Percentiles rank a stretch among this genome's conserved stretches.
phyloP scores from a whole-genome alignment of 192 early-diverging fungal species.

The Gonapodya prolifera region DNA sequence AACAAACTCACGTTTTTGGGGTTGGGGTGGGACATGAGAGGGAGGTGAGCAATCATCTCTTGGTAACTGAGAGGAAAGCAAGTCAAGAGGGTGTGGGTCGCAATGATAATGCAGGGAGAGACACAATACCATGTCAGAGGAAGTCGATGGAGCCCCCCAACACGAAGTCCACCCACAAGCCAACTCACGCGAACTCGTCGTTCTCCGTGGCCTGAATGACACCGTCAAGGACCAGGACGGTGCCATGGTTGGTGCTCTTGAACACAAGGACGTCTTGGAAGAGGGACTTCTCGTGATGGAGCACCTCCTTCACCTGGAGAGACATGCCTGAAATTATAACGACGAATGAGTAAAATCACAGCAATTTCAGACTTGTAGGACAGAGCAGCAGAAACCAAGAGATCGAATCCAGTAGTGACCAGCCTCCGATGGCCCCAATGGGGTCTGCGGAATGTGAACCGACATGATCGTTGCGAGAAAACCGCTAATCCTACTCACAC shows the following conservation, averaged over 20 bases:
- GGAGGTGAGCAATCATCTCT: conserved; percentile 98
- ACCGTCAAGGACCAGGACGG: conserved; percentile 93
- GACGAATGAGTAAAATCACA: not conserved
- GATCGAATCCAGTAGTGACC: not conserved
- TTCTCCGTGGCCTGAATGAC: conserved; percentile 97
- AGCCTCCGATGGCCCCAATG: not conserved
- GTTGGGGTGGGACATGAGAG: conserved; percentile 87
- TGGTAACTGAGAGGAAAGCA: conserved; percentile 55
- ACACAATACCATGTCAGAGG: not conserved
- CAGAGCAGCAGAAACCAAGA: conserved; percentile 1
- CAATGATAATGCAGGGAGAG: not conserved
- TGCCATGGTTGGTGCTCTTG: conserved; percentile 86
- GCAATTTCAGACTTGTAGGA: not conserved
- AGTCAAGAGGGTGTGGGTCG: not conserved
- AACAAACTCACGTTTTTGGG: conserved; percentile 65
- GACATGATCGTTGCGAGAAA: not conserved
- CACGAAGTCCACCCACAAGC: not conserved
- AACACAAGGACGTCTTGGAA: conserved; percentile 99
- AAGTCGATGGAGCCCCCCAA: not conserved
- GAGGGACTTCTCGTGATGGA: conserved; percentile 86
- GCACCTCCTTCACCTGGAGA: conserved; percentile 86
- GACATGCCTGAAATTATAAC: conserved; percentile 88
- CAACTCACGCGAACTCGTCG: conserved; percentile 88
- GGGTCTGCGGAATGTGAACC: not conserved
- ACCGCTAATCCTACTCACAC: conserved; percentile 31